phyloP scores from a whole-genome alignment of 2,329 filamentous ascomycete genomes.

The Fusarium mangiferae region DNA sequence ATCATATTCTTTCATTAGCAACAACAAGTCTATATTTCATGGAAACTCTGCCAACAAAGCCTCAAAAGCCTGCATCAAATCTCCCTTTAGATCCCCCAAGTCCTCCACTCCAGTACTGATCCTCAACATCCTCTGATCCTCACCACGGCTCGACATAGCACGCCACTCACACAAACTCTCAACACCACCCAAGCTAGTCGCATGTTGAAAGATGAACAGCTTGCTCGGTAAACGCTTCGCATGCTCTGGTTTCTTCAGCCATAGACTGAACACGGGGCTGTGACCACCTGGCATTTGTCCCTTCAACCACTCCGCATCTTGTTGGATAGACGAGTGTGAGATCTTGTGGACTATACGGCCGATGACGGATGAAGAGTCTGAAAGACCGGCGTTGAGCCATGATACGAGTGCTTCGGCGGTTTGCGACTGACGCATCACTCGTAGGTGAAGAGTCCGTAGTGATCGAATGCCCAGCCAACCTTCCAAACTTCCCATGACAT shows the following conservation, averaged over 20 bases:
- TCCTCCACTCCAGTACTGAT: constrained; percentile 89
- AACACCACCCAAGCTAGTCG: constrained; percentile 82
- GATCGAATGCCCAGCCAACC: constrained; percentile 91
- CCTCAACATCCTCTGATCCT: constrained; percentile 78
- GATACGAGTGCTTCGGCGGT: constrained; percentile 75
- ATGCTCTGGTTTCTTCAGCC: constrained; percentile 66
- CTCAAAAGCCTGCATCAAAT: constrained; percentile 75
- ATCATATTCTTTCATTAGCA: neutral
- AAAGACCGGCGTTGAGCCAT: constrained; percentile 71
- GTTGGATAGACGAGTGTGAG: constrained; percentile 69
- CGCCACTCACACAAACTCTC: constrained; percentile 96
- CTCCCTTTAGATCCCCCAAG: constrained; percentile 82
- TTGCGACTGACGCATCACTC: constrained; percentile 81
- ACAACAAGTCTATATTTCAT: neutral
- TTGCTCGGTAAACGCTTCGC: constrained; percentile 80
- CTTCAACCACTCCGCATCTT: constrained; percentile 79
- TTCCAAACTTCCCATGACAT: constrained; percentile 88
- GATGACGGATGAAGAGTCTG: constrained; percentile 53
- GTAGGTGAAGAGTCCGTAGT: constrained; percentile 83
- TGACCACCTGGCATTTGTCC: constrained; percentile 92
- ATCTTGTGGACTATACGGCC: constrained; percentile 31
- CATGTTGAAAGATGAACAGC: constrained; percentile 88
- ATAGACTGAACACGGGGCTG: constrained; percentile 86
- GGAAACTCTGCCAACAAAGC: constrained; percentile 52
- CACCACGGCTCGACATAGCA: constrained; percentile 80